These are phyloP conservation scores for Aspergillus unguis DNA, from an alignment of 2,329 filamentous ascomycete species.

Conservation along the genomic window DNA sequence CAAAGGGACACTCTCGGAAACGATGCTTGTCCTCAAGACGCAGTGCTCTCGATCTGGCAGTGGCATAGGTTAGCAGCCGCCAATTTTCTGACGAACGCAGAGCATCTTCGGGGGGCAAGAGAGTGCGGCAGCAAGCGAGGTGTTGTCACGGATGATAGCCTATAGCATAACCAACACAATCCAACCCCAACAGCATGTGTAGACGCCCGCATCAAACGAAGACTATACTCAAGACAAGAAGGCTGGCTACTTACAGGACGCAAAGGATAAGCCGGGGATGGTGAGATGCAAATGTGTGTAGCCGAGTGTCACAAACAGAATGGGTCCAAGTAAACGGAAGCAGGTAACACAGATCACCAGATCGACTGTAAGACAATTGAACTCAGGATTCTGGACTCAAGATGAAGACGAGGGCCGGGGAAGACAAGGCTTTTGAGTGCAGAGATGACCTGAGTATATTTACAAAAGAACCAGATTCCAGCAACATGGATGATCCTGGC, in stretches of 20 bases:
- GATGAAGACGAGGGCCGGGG: not conserved
- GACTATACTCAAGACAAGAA: not conserved
- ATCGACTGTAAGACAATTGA: not conserved
- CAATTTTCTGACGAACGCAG: conserved; percentile 2
- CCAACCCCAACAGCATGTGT: not conserved
- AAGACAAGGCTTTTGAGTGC: conserved; percentile 11
- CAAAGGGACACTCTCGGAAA: not conserved
- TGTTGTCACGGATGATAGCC: no score
- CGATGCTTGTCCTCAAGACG: conserved; percentile 7
- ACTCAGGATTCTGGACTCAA: no score
- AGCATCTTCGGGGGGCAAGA: not conserved
- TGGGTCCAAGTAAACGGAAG: conserved; percentile 9
- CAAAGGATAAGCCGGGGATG: not conserved
- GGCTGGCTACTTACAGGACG: conserved; percentile 8
- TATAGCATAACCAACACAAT: no score
- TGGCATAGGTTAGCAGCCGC: conserved; percentile 10
- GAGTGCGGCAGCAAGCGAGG: no score
- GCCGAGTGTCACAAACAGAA: conserved; percentile 12
- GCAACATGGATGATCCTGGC: conserved; percentile 24
- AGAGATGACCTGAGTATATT: conserved; percentile 9
- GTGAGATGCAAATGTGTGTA: conserved; percentile 10
- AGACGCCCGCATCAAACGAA: conserved; percentile 6
- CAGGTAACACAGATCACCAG: conserved; percentile 16
- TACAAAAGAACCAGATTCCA: conserved; percentile 19
- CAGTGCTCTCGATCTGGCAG: conserved; percentile 11